Evolutionary conservation across 2,329 filamentous ascomycete genomes (phyloP).

Genomic region (Penicillium rolfsii): DNA sequence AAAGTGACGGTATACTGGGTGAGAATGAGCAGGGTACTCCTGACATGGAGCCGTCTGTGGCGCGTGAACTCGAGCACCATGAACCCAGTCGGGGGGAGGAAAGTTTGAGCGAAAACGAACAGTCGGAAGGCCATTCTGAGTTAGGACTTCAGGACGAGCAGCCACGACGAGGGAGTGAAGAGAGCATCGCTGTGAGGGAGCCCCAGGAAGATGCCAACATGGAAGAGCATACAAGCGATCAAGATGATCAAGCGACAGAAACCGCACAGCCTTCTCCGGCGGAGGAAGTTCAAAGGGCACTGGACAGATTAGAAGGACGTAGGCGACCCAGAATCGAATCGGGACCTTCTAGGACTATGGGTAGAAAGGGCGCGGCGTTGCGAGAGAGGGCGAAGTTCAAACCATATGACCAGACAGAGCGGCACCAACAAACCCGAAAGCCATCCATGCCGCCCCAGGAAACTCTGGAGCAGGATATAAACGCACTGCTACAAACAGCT

Average conservation of each 20-base stretch:
- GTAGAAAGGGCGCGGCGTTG: conserved; percentile 9
- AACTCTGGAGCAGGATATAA: conserved; percentile 16
- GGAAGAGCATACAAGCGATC: conserved; percentile 3
- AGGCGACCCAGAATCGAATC: neutral
- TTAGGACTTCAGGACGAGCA: conserved; percentile 10
- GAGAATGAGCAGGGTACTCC: conserved; percentile 4
- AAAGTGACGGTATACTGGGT: conserved; percentile 2
- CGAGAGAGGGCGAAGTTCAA: conserved; percentile 8
- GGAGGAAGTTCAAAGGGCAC: conserved; percentile 9
- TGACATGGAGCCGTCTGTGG: neutral
- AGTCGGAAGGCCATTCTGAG: conserved; percentile 3
- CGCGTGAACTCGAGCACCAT: neutral
- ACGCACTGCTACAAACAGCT: conserved; percentile 10
- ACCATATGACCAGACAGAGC: conserved; percentile 12
- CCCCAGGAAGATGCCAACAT: conserved; percentile 5
- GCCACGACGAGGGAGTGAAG: conserved; percentile 1
- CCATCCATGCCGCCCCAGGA: conserved; percentile 7
- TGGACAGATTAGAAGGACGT: conserved; percentile 14
- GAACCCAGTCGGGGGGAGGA: conserved; percentile 1
- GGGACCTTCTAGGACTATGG: conserved; percentile 9
- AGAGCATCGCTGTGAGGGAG: conserved; percentile 6
- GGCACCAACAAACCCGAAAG: conserved; percentile 6
- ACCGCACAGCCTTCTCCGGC: conserved; percentile 1
- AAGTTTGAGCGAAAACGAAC: conserved; percentile 3
- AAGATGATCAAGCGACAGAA: conserved; percentile 9